These are phyloP conservation scores for Talaromyces sp. DNA, from an alignment of 2,329 filamentous ascomycete genomes.

Conservation along the genomic window DNA sequence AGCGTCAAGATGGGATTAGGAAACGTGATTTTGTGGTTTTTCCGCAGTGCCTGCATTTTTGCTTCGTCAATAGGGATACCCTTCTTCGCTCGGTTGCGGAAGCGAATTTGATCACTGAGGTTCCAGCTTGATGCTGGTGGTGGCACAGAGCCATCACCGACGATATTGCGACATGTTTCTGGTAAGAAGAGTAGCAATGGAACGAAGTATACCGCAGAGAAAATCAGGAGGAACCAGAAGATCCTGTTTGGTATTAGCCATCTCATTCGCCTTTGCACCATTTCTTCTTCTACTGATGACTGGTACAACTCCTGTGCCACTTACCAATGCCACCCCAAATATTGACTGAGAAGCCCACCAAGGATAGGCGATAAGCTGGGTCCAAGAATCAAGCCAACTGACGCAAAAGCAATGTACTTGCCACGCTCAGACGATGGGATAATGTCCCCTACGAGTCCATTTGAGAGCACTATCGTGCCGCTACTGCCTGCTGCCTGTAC, in stretches of 20 bases:
- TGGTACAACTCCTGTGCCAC: background rate
- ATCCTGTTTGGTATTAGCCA: constrained; percentile 23
- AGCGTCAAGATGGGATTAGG: constrained; percentile 42
- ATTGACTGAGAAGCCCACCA: constrained; percentile 35
- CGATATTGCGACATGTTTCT: constrained; percentile 37
- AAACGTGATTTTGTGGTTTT: constrained; percentile 1
- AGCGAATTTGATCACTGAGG: constrained; percentile 26
- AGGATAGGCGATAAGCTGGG: constrained; percentile 36
- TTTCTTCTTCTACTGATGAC: too few species aligned
- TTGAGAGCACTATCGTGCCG: constrained; percentile 39
- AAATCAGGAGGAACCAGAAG: constrained; percentile 30
- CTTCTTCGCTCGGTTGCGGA: constrained; percentile 15
- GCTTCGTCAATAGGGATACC: constrained; percentile 2
- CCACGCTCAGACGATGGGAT: constrained; percentile 38
- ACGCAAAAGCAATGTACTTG: constrained; percentile 39
- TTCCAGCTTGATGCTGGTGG: constrained; percentile 34
- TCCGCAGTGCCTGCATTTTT: background rate
- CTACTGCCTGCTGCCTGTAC: constrained; percentile 38
- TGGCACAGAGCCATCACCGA: constrained; percentile 37
- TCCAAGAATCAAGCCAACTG: constrained; percentile 19
- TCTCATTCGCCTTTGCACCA: too few species aligned
- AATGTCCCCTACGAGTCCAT: constrained; percentile 40
- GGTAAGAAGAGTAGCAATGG: constrained; percentile 36
- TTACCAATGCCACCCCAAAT: constrained; percentile 33
- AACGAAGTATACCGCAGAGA: constrained; percentile 37